Evolutionary conservation across 1,284 basidiomycete genomes (phyloP), one percentile per base, ranked within the genome.

Genomic region (Fomitiporia mediterranea): DNA sequence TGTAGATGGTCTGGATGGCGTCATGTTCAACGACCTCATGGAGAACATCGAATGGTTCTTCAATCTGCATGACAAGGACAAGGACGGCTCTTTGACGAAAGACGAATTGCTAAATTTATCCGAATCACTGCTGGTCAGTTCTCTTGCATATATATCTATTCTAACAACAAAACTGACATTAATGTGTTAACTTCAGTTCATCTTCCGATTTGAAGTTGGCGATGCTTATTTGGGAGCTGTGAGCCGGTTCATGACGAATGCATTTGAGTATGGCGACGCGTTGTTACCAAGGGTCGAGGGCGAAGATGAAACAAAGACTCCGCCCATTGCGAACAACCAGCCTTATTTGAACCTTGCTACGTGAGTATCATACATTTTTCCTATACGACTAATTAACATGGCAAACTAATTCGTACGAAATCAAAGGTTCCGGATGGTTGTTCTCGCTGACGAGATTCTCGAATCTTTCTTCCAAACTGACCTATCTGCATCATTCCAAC

Each of bases 21-120:
- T 98, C 55, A 92, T 98, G 84, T 91, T 93, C 70, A 95, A 93
- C 61, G 97, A 97, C 68, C 76, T 99, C 60, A 97, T 98, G 93
- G 91, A 94, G 60, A 96, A 92, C 65, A 98, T 98, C 64, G 91
- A 97, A 69, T 98, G 96, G 94, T 96, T 99, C 74, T 98, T 99
- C 73, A 89, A 91, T 62, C 71, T 99, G 51, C 94, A 98, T 64
- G 94, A 98, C 74, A 95, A 95, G 71, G 89, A 98, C 69, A 94
- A 92, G 62, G 94, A 98, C 66, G 94, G 94, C 0, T 94, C 79
- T 67, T 74, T 99, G 60, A 96, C 94, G 2, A 98, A 96, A 71
- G 95, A 98, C 66, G 96, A 99, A 69, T 91, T 98, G 28, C 74
- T 99, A 62, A 97, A 94, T 1, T 73, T 99, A 38, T 98, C 95